Base-by-base conservation (phyloP, 2,329 filamentous ascomycete species). In the Trichoderma hamatum region DNA sequence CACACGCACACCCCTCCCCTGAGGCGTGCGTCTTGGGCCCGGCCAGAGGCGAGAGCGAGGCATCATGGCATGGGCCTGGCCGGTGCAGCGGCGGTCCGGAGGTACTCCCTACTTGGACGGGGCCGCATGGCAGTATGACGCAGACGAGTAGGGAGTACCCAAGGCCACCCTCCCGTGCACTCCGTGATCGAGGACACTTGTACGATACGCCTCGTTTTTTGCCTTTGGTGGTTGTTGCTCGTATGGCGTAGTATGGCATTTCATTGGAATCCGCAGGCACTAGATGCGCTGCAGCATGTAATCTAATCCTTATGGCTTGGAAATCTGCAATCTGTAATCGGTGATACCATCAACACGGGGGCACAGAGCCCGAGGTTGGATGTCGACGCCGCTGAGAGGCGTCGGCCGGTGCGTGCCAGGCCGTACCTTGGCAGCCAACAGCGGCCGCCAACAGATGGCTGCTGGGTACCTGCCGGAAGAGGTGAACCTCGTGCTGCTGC, bases 131-230 rank as follows among this genome's bases (percentile, higher is more conserved):
- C 54, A 51, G 63, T 67, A 59, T 67, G 63, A 67, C 63, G 56
- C 65, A 51, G 49, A 52, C 46, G 65, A 61, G 65, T 67, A 67
- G 43, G 65, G 46, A 46, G 65, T 67, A 67, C 65, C 46, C 55
- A 54, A 30, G 32, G 65, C 52, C 54, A 46, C 54, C 52, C 34
- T 66, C 36, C 52, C 51, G 51, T 43, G 63, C 21, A 58, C 61
- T 64, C 61, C 61, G 61, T 39, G 61, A 36, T 43, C 59, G n/a
- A 49, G n/a, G 46, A 49, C 46, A 49, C n/a, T 24, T 49, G 46
- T 49, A 49, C n/a, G 46, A 43, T 43, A 43, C 39, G 39, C 39
- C 39, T 24, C 46, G 21, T 24, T 49, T 49, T 49, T 46, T 51
- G 28, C 19, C n/a, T 52, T 36, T 36, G 26, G 16, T 46, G 43